phyloP scores from a whole-genome alignment of 2,329 filamentous ascomycete species.

The Emmonsia crescens region DNA sequence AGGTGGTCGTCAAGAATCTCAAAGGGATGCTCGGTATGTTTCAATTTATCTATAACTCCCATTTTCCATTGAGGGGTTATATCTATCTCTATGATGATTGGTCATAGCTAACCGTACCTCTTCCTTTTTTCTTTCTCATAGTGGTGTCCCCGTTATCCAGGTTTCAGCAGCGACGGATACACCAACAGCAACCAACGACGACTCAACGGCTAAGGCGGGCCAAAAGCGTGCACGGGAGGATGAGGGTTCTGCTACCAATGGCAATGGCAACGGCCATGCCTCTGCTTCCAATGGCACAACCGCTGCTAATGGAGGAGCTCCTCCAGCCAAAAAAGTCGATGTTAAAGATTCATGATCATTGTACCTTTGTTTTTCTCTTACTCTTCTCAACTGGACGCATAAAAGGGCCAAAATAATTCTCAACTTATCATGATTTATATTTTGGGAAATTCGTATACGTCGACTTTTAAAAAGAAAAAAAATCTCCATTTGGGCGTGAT shows the following conservation, averaged over 20 bases:
- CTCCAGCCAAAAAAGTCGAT: slow-evolving; percentile 40
- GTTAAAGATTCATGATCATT: slow-evolving; percentile 27
- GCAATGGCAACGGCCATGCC: not conserved
- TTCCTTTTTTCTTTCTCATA: slow-evolving; percentile 12
- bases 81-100: not conserved
- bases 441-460: not conserved
- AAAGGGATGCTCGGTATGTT: slow-evolving; percentile 34
- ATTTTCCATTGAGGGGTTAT: not conserved
- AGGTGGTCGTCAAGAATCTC: slow-evolving; percentile 23
- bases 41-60: not conserved
- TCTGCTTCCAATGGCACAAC: slow-evolving; percentile 16
- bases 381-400: not conserved
- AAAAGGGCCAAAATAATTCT: not conserved
- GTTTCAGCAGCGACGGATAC: slow-evolving; percentile 7
- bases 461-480: not conserved
- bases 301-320: slow-evolving; percentile 23
- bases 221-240: slow-evolving; percentile 40
- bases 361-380: not conserved
- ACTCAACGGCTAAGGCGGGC: slow-evolving; percentile 15
- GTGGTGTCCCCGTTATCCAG: slow-evolving; percentile 36
- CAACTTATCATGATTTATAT: not conserved
- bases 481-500: not conserved
- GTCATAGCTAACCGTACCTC: not conserved
- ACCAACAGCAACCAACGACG: slow-evolving; percentile 4
- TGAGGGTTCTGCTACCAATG: slow-evolving; percentile 13